Evolutionary conservation across 1,139 yeast species (phyloP).

Genomic region (Diutina rugosa): DNA sequence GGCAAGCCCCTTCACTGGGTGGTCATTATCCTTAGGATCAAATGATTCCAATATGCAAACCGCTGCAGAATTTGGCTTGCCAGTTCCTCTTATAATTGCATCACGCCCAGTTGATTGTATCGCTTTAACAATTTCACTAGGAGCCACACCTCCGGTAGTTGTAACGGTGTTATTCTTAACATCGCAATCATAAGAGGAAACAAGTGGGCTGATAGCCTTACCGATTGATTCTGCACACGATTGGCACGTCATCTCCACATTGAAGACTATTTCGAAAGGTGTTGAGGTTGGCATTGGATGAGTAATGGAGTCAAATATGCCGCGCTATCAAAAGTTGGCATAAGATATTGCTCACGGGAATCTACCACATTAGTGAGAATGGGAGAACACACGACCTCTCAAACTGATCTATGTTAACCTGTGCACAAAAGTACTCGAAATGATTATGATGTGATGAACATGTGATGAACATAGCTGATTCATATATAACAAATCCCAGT

Average conservation of each 20-base stretch:
- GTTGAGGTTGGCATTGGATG: not conserved
- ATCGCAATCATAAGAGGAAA: conserved; percentile 39
- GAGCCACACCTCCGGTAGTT: conserved; percentile 55
- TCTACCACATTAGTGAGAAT: no score
- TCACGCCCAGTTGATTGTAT: conserved; percentile 70
- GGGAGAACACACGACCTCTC: no score
- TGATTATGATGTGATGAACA: no score
- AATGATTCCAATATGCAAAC: conserved; percentile 80
- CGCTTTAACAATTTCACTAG: conserved; percentile 51
- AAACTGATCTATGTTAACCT: no score
- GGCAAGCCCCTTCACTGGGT: conserved; percentile 78
- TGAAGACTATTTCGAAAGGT: conserved; percentile 31
- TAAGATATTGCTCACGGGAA: not conserved
- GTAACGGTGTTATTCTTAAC: conserved; percentile 44
- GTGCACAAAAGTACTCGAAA: no score
- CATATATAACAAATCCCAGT: no score
- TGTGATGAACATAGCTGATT: no score
- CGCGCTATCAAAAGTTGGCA: not conserved
- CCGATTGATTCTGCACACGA: conserved; percentile 53
- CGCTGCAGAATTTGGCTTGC: conserved; percentile 78
- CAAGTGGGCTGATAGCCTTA: conserved; percentile 35
- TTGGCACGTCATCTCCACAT: conserved; percentile 68
- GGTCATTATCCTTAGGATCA: conserved; percentile 27
- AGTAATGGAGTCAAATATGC: not conserved
- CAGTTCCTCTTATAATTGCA: conserved; percentile 88